Conservation (phyloP, 2,329 filamentous ascomycete genomes). For the Xylariaceae sp. region DNA sequence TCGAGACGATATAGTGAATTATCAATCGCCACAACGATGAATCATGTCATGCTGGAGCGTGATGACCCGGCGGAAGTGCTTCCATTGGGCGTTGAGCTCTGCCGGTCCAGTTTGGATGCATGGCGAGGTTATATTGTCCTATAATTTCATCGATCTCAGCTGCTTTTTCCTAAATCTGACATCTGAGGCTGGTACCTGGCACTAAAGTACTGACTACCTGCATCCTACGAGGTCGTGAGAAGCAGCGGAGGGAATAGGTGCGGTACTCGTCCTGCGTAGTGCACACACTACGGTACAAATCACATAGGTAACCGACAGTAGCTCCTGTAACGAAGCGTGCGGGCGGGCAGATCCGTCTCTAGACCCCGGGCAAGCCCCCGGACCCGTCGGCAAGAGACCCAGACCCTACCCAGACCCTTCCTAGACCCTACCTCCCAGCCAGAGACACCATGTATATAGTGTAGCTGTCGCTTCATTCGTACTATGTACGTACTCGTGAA, state of each 20-base stretch:
- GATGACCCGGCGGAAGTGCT: conserved; percentile 17
- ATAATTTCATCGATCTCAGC: background rate
- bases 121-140: conserved; percentile 13
- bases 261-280: too few relatives aligned
- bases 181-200: background rate
- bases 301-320: background rate
- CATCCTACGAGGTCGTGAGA: background rate
- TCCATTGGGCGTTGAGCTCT: conserved; percentile 15
- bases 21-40: conserved; percentile 7
- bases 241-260: too few relatives aligned
- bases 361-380: conserved; percentile 1
- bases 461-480: background rate
- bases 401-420: background rate
- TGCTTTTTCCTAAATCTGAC: background rate
- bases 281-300: background rate
- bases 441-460: background rate
- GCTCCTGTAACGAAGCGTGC: background rate
- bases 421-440: too few relatives aligned
- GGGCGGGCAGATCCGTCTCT: conserved; percentile 7
- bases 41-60: conserved; percentile 20
- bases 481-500: background rate
- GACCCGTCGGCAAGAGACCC: background rate
- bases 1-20: background rate
- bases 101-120: conserved; percentile 9
- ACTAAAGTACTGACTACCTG: background rate